Evolutionary conservation across 768 basidiomycete genomes (phyloP).

Genomic region (Termitomyces sp.): DNA sequence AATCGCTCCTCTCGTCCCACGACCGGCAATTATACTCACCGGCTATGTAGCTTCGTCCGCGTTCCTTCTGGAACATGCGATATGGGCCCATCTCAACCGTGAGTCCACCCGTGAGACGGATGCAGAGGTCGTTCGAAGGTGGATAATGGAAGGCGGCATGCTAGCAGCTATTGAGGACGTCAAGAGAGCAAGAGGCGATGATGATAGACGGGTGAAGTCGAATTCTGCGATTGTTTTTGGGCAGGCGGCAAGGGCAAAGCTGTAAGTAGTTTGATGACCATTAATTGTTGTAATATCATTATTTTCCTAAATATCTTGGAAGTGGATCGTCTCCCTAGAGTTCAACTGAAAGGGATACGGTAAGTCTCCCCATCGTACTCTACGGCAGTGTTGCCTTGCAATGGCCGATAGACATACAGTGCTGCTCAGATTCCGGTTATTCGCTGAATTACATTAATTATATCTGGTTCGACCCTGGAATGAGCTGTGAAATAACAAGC

Average conservation of each 20-base stretch:
- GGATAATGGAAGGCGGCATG: constrained; percentile 40
- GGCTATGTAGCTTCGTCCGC: constrained; percentile 48
- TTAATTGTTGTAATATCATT: neutral
- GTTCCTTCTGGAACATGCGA: constrained; percentile 64
- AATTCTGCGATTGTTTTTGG: constrained; percentile 34
- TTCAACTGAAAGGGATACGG: neutral
- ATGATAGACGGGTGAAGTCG: constrained; percentile 17
- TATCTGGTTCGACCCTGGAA: too few species aligned
- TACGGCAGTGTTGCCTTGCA: neutral
- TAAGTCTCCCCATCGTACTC: neutral
- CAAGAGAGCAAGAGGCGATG: constrained; percentile 20
- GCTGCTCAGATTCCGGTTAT: neutral
- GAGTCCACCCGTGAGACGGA: constrained; percentile 34
- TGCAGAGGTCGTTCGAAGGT: constrained; percentile 47
- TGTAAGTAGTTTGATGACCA: constrained; percentile 5
- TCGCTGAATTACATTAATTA: too few species aligned
- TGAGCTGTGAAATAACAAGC: too few species aligned
- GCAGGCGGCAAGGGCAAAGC: constrained; percentile 13
- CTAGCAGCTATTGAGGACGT: constrained; percentile 33
- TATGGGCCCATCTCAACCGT: constrained; percentile 42
- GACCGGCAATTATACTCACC: constrained; percentile 54
- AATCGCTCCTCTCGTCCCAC: constrained; percentile 43
- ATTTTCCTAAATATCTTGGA: neutral
- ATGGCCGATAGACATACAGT: too few species aligned
- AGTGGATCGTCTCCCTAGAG: neutral